phyloP scores from a whole-genome alignment of 2,329 filamentous ascomycete genomes.

The Cercospora sesami region DNA sequence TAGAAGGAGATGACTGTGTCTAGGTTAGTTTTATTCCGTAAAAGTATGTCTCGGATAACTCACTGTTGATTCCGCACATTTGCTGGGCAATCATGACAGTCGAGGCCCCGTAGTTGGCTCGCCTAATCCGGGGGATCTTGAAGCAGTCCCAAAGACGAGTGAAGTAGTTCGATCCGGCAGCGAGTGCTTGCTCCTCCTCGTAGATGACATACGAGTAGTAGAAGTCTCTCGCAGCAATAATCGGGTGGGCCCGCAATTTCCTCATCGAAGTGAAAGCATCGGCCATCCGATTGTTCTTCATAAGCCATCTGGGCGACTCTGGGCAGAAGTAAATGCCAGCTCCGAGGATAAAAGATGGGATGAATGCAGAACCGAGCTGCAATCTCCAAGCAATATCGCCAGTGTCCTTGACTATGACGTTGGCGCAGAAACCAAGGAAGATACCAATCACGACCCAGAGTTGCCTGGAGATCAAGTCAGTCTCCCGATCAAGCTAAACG shows the following conservation, averaged over 20 bases:
- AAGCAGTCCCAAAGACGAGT: constrained; percentile 52
- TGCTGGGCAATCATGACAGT: constrained; percentile 42
- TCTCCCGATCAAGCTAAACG: background rate
- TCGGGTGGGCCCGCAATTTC: constrained; percentile 50
- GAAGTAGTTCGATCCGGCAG: constrained; percentile 44
- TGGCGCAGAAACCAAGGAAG: constrained; percentile 66
- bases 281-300: constrained; percentile 48
- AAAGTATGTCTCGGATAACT: background rate
- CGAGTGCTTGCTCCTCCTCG: constrained; percentile 38
- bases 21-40: constrained; percentile 6
- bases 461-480: constrained; percentile 69
- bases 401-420: constrained; percentile 62
- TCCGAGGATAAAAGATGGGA: constrained; percentile 41
- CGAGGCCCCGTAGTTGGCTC: constrained; percentile 42
- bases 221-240: constrained; percentile 58
- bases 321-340: constrained; percentile 40
- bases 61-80: constrained; percentile 41
- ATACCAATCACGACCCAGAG: constrained; percentile 58
- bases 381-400: constrained; percentile 65
- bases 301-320: constrained; percentile 54
- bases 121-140: constrained; percentile 49
- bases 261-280: constrained; percentile 54
- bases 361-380: constrained; percentile 66
- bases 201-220: constrained; percentile 51
- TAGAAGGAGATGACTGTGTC: constrained; percentile 42